Conservation (phyloP, 116 monocot genomes). For the Posidonia oceanica region DNA sequence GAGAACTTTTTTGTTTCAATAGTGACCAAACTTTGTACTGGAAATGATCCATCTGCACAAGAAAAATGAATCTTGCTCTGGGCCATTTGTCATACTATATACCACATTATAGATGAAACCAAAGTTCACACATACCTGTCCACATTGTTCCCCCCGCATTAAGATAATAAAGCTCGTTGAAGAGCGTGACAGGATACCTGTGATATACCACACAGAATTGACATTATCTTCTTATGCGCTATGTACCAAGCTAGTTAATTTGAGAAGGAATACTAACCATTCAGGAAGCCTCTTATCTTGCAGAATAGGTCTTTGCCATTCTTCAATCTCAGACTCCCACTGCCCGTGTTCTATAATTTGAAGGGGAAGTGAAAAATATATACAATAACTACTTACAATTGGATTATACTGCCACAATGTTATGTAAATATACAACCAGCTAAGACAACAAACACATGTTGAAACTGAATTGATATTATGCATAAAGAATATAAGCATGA, state of each 20-base stretch:
- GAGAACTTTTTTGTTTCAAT: slow-evolving; percentile 77
- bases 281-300: slow-evolving; percentile 74
- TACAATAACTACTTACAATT: neutral
- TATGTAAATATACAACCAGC: neutral
- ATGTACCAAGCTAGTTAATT: neutral
- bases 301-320: slow-evolving; percentile 90
- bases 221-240: neutral
- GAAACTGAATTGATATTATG: too few relatives aligned
- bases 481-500: too few relatives aligned
- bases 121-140: slow-evolving; percentile 50
- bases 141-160: slow-evolving; percentile 98
- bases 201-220: slow-evolving; percentile 1
- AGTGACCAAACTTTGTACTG: slow-evolving; percentile 55
- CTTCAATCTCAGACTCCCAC: slow-evolving; percentile 88
- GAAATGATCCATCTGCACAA: slow-evolving; percentile 71
- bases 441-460: too few relatives aligned
- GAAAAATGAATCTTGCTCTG: neutral
- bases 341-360: slow-evolving; percentile 33
- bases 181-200: slow-evolving; percentile 89
- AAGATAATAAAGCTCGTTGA: slow-evolving; percentile 98
- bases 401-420: neutral
- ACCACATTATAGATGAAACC: neutral
- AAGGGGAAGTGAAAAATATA: neutral
- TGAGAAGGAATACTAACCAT: slow-evolving; percentile 37
- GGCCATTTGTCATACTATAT: neutral